Base-by-base conservation (phyloP, 495 filamentous ascomycete genomes). In the Pseudoneurospora amorphoporcata region DNA sequence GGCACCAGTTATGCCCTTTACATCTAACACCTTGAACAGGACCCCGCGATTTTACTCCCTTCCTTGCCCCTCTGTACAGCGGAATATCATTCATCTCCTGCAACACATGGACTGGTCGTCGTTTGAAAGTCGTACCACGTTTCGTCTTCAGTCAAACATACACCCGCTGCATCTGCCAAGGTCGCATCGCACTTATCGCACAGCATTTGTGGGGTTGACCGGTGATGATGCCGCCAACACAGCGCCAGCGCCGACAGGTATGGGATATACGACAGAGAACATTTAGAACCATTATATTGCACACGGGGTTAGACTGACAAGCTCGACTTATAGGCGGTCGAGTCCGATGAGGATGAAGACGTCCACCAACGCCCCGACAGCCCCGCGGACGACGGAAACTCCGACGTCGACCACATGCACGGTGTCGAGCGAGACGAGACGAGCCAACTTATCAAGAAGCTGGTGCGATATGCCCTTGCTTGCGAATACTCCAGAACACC, bases 381-480 rank as follows among this genome's bases (percentile, higher is more conserved):
- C 68, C 71, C 71, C 17, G 73, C 69, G 17, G 45, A 77, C 35
- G 73, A 37, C 8, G 82, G 75, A 58, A 79, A 73, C 19, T 83
- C 82, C 37, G 80, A 80, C 10, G 83, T 83, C 68, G 76, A 81
- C 58, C 77, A 76, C 3, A 85, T 84, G 78, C 82, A 77, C 39
- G 81, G 70, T 19, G 72, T 71, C 16, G 81, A 79, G 38, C 73
- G 81, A 8, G 78, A 79, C 77, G 83, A 70, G 76, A 81, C 76
- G 76, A 83, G 69, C 69, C 89, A 92, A 73, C 84, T 95, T 76
- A 89, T 93, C 39, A 98, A 97, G 82, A 97, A 94, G 75, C 82
- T 99, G 68, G 91, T 98, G 23, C 90, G 95, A n/a, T 88, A 97
- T 58, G 95, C 94, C 3, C 80, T 98, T 7, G 88, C 94, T 3